Evolutionary conservation across 2,329 filamentous ascomycete genomes (phyloP), one percentile per base, ranked within the genome.

Genomic region (Ceratocystiopsis brevicomis): DNA sequence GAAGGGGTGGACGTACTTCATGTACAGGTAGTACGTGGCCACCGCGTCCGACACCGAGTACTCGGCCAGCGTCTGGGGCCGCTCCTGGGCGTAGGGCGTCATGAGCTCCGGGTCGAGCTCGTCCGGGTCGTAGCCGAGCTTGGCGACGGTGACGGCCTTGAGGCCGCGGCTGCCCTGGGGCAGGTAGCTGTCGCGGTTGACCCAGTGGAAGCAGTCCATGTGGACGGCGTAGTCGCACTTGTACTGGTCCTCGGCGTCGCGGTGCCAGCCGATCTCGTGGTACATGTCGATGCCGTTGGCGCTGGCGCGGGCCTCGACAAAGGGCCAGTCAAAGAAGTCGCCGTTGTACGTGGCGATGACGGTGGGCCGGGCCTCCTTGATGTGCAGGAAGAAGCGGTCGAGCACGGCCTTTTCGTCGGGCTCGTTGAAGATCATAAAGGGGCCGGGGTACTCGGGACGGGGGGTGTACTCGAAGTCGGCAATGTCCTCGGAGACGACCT

Each of bases 291-390:
- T 95, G 30, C 92, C 90, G 52, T 92, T 80, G 50, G 95, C 73
- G 56, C 86, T 92, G 25, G 92, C 85, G 63, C 90, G 72, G 38
- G 90, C 77, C 64, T 98, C 90, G 19, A 98, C 86, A 56, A 92
- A 98, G 0, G 90, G 88, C 90, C 90, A 98, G 78, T 98, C 90
- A 77, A 98, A 98, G 59, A 98, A 98, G 66, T 98, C 90, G 65
- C 90, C 90, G 84, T 98, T 98, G 70, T 98, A 98, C n/a, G 90
- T 98, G 34, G 92, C 88, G 58, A 98, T 98, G 45, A 98, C 88
- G 0, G 87, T 96, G 1, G 90, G 90, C 47, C 81, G 76, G 1
- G 86, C 85, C 58, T 94, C 85, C 55, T 98, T 96, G 60, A 98
- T 81, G 59, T 95, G 90, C 37, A 83, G 68, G 55, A 98, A 96